phyloP scores from a whole-genome alignment of 139 green algal genomes.

The Haematococcus lacustris region DNA sequence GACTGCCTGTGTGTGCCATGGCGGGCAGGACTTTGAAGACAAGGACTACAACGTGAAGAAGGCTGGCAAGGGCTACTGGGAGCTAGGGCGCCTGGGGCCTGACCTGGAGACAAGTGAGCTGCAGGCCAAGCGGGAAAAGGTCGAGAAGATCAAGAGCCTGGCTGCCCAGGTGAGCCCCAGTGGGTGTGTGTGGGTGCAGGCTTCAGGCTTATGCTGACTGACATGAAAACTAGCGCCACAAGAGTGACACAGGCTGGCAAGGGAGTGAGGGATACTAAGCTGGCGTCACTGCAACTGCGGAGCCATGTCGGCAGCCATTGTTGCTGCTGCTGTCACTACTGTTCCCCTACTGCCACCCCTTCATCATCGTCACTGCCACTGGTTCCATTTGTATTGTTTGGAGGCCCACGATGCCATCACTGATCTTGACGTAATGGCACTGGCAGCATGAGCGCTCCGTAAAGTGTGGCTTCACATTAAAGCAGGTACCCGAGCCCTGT shows the following conservation, averaged over 20 bases:
- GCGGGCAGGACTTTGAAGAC: conserved; percentile 47
- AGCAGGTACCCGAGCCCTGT: no score
- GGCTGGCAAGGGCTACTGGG: conserved; percentile 48
- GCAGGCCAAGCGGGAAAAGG: conserved; percentile 50
- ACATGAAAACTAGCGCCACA: background rate
- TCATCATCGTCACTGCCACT: no score
- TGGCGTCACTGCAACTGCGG: background rate
- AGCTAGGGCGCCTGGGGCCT: conserved; percentile 62
- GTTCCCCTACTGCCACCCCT: no score
- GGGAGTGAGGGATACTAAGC: background rate
- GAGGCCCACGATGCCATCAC: background rate
- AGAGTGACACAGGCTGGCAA: background rate
- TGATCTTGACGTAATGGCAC: background rate
- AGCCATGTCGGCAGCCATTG: no score
- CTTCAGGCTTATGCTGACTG: background rate
- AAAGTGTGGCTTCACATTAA: no score
- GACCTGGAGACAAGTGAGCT: conserved; percentile 52
- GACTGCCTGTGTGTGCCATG: no score
- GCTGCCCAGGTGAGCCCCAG: conserved; percentile 12
- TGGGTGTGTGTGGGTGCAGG: background rate
- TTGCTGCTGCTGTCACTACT: no score
- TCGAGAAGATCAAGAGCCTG: conserved; percentile 47
- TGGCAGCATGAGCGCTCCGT: background rate
- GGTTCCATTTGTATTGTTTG: no score
- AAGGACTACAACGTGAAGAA: conserved; percentile 56